These are phyloP conservation scores for Podila verticillata DNA, from an alignment of 192 early-diverging fungal genomes.

Conservation along the genomic window DNA sequence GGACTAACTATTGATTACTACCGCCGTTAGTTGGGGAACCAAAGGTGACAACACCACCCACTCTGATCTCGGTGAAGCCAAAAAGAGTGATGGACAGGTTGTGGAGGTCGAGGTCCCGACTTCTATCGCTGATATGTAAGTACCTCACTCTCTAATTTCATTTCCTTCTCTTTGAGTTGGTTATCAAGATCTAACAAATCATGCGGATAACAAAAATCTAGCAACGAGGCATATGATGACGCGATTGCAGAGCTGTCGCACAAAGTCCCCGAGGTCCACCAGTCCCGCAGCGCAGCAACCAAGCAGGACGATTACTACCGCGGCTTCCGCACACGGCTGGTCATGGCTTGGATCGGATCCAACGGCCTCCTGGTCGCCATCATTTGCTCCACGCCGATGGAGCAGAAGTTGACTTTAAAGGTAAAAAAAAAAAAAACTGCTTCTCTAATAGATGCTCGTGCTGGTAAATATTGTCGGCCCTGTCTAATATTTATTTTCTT, in stretches of 20 bases:
- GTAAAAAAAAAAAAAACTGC: constrained; percentile 8
- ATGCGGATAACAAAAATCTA: constrained; percentile 32
- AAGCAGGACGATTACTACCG: constrained; percentile 81
- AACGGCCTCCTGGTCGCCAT: constrained; percentile 75
- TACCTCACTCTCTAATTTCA: not conserved
- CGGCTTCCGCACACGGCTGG: constrained; percentile 77
- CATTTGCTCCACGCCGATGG: constrained; percentile 54
- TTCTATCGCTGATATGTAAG: constrained; percentile 78
- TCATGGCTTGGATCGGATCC: constrained; percentile 80
- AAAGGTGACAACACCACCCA: constrained; percentile 76
- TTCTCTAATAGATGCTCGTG: not conserved
- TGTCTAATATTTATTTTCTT: not conserved
- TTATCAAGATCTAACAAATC: not conserved
- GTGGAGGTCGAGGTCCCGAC: constrained; percentile 62
- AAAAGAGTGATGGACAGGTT: constrained; percentile 58
- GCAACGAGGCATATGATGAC: constrained; percentile 62
- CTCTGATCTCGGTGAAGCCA: constrained; percentile 60
- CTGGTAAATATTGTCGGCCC: not conserved
- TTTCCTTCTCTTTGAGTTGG: not conserved
- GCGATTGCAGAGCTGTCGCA: constrained; percentile 51
- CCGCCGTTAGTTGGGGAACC: constrained; percentile 73
- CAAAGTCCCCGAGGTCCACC: constrained; percentile 31
- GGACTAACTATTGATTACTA: not conserved
- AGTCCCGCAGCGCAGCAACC: constrained; percentile 55
- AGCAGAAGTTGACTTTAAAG: constrained; percentile 34